These are phyloP conservation scores for Cupressus sempervirens DNA, from an alignment of 75 land plant genomes.

Conservation along the genomic window DNA sequence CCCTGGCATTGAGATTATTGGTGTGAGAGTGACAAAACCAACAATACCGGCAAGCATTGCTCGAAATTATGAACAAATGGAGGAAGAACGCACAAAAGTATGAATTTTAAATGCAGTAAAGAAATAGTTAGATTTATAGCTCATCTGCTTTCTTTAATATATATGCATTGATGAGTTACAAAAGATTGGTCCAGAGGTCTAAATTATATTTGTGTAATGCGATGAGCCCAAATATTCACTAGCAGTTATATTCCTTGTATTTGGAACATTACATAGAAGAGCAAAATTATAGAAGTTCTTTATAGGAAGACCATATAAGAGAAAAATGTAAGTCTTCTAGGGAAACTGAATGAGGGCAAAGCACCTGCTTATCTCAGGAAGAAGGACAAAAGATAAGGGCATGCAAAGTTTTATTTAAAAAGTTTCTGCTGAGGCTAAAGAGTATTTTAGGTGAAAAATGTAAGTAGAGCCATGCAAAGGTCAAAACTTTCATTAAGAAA, in stretches of 20 bases:
- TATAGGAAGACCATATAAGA: not conserved
- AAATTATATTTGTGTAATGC: not conserved
- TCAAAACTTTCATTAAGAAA: too few species aligned
- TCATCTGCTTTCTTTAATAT: not conserved
- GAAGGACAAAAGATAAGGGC: not conserved
- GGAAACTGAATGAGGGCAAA: not conserved
- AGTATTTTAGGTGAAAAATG: too few species aligned
- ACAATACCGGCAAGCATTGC: constrained; percentile 45
- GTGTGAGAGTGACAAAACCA: constrained; percentile 54
- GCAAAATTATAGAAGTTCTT: too few species aligned
- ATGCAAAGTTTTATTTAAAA: too few species aligned
- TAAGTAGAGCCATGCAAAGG: too few species aligned
- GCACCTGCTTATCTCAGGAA: not conserved
- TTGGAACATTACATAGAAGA: not conserved
- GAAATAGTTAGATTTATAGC: not conserved
- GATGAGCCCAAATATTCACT: not conserved
- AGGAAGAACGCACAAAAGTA: constrained; percentile 63
- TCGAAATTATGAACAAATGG: constrained; percentile 52
- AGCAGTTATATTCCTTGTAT: not conserved
- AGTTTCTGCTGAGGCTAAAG: too few species aligned
- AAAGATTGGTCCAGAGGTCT: not conserved
- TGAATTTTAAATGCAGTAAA: not conserved
- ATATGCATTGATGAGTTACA: not conserved
- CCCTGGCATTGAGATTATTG: constrained; percentile 52
- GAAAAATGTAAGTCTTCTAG: not conserved